Conservation (phyloP, 345 rosid genomes). For the Mallotus nudiflorus region DNA sequence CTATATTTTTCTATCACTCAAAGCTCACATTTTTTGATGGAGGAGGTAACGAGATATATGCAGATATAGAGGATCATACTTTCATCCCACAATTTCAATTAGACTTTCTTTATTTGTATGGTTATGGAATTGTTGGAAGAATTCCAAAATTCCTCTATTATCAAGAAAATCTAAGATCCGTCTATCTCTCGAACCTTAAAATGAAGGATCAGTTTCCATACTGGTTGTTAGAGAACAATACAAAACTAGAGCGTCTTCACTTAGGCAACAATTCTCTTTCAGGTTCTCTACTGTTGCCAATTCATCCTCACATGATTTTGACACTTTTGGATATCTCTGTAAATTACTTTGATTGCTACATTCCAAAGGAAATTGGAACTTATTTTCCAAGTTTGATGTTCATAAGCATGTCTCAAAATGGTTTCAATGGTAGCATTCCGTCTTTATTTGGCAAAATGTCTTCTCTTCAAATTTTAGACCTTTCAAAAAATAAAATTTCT, state of each 20-base stretch:
- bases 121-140: too few relatives aligned
- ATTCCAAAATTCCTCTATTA: too few relatives aligned
- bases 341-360: neutral
- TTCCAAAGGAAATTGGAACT: neutral
- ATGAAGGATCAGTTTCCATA: neutral
- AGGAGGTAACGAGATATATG: too few relatives aligned
- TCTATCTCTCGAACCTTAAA: neutral
- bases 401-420: neutral
- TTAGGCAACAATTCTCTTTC: neutral
- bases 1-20: too few relatives aligned
- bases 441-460: neutral
- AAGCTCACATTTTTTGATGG: too few relatives aligned
- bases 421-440: neutral
- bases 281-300: neutral
- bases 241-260: neutral
- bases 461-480: neutral
- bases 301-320: neutral
- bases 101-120: too few relatives aligned
- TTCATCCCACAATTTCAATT: too few relatives aligned
- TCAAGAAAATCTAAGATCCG: neutral
- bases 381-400: neutral
- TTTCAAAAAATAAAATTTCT: constrained; percentile 5
- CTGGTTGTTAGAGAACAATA: constrained; percentile 1
- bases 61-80: too few relatives aligned
- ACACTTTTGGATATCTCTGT: neutral